Conservation (phyloP, 495 filamentous ascomycete genomes). For the Sordaria brevicollis region DNA sequence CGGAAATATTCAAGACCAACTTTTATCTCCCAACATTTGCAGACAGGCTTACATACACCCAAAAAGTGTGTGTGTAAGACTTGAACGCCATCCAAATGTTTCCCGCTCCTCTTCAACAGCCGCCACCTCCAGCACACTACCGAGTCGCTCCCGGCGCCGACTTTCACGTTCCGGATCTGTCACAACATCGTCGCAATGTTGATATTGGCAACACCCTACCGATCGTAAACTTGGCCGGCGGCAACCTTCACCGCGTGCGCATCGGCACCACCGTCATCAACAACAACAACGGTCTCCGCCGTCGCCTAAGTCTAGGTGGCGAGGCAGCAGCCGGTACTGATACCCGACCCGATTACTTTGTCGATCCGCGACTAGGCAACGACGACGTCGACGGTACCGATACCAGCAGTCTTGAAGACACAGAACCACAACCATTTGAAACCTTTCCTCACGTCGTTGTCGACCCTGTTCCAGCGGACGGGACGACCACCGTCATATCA, state of each 20-base stretch:
- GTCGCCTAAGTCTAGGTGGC: not conserved
- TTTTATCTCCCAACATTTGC: not conserved
- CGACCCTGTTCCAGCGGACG: not conserved
- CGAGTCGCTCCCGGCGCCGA: not conserved
- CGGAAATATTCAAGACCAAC: not conserved
- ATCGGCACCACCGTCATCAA: not conserved
- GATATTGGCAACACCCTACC: not conserved
- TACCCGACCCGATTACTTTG: not conserved
- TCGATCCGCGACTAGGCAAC: not conserved
- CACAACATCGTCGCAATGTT: not conserved
- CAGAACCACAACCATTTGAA: not conserved
- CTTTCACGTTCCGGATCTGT: too few relatives aligned
- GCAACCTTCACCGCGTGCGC: not conserved
- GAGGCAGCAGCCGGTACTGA: not conserved
- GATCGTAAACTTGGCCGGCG: not conserved
- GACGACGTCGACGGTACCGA: not conserved
- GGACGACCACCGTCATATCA: conserved; percentile 9
- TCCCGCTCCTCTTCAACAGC: not conserved
- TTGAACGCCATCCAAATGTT: not conserved
- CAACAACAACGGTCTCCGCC: not conserved
- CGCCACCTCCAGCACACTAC: not conserved
- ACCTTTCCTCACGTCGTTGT: not conserved
- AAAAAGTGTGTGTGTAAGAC: not conserved
- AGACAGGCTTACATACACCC: not conserved
- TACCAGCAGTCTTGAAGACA: not conserved